A percentile compares a stretch with the other conserved stretches of the same genome.
Conservation (phyloP, 2,329 filamentous ascomycete genomes). For the Alternaria sp. region DNA sequence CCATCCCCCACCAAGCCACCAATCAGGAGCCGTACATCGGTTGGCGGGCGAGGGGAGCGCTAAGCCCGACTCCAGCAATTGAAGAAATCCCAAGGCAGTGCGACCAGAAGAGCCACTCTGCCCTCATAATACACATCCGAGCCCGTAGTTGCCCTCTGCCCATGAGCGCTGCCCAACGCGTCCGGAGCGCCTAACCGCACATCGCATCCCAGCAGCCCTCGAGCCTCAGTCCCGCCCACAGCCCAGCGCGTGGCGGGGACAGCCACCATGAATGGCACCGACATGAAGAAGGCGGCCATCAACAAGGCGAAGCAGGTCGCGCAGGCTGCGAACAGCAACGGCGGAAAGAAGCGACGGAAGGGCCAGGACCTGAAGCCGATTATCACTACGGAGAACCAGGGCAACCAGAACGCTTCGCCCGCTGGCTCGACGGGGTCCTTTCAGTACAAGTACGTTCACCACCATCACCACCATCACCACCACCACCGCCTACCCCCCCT, state of each 20-base stretch:
- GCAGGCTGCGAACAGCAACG: constrained; percentile 64
- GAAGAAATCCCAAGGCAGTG: constrained; percentile 46
- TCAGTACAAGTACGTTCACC: constrained; percentile 54
- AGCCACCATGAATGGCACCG: constrained; percentile 68
- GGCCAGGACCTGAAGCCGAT: constrained; percentile 75
- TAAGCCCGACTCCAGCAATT: constrained; percentile 48
- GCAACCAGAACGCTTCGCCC: constrained; percentile 56
- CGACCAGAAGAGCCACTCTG: constrained; percentile 32
- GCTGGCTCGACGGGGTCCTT: constrained; percentile 46
- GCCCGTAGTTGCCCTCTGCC: constrained; percentile 18
- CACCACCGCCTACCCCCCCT: constrained; percentile 4
- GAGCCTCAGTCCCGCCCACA: constrained; percentile 24
- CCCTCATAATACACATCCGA: constrained; percentile 8
- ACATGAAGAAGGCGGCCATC: constrained; percentile 70
- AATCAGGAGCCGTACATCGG: constrained; percentile 41
- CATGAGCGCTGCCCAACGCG: constrained; percentile 44
- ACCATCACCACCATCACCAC: constrained; percentile 8
- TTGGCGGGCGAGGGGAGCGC: constrained; percentile 47
- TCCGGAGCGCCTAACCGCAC: constrained; percentile 42
- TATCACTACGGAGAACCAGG: constrained; percentile 71
- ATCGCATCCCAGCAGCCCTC: constrained; percentile 19
- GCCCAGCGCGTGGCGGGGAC: constrained; percentile 44
- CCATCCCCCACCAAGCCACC: constrained; percentile 31
- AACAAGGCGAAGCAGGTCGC: constrained; percentile 72
- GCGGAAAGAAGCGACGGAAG: constrained; percentile 78